Evolutionary conservation across 441 rosid species (phyloP).

Genomic region (Gossypium schwendimanii): DNA sequence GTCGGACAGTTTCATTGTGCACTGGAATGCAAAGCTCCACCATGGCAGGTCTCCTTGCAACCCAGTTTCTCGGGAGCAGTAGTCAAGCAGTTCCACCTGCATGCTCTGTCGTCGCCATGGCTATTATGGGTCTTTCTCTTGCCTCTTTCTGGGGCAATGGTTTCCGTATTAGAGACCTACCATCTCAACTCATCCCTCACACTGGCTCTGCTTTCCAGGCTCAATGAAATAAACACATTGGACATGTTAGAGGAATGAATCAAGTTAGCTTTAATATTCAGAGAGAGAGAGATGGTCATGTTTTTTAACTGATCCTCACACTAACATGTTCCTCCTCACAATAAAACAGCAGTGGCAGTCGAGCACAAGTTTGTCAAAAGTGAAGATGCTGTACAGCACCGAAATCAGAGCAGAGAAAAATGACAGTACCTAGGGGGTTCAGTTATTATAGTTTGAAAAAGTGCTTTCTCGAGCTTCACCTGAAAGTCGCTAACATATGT

Average conservation of each 20-base stretch:
- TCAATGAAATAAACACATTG: background rate
- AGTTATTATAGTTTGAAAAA: conserved; percentile 16
- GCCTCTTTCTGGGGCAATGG: conserved; percentile 92
- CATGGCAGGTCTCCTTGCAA: conserved; percentile 84
- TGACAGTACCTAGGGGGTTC: background rate
- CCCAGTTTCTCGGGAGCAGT: conserved; percentile 74
- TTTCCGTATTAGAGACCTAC: conserved; percentile 53
- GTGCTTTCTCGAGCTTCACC: background rate
- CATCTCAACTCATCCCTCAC: conserved; percentile 27
- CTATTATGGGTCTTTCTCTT: conserved; percentile 89
- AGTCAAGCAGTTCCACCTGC: conserved; percentile 94
- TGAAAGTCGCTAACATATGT: background rate
- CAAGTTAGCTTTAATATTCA: background rate
- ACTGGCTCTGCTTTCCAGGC: conserved; percentile 34
- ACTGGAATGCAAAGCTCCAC: conserved; percentile 98
- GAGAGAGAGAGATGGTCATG: background rate
- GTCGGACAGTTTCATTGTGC: conserved; percentile 78
- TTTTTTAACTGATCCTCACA: background rate
- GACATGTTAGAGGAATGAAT: background rate
- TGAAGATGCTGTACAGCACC: background rate
- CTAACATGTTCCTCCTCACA: background rate
- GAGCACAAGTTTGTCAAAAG: background rate
- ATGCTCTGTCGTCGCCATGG: conserved; percentile 96
- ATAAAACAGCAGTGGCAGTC: background rate
- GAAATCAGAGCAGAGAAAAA: background rate